phyloP scores from a whole-genome alignment of 2,329 filamentous ascomycete species.

The Cryphonectria japonica region DNA sequence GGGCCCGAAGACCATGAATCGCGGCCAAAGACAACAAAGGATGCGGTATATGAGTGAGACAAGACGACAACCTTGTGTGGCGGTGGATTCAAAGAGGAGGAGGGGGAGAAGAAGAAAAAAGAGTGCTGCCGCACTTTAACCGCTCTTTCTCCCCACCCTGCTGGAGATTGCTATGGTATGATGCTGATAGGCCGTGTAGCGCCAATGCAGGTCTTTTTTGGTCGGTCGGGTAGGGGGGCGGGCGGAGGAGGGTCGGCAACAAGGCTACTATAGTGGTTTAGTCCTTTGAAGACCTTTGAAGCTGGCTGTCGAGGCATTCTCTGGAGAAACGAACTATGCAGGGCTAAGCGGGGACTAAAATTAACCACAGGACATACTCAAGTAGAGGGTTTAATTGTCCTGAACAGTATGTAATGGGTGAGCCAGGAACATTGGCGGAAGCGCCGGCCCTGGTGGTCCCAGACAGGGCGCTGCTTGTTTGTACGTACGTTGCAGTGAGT shows the following conservation, averaged over 20 bases:
- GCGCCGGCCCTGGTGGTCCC: neutral
- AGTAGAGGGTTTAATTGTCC: neutral
- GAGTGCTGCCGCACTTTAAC: neutral
- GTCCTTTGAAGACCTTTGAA: neutral
- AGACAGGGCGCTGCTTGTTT: neutral
- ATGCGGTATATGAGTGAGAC: neutral
- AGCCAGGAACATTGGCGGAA: neutral
- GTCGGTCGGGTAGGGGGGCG: neutral
- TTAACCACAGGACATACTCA: neutral
- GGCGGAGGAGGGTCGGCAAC: neutral
- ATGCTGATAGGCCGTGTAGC: conserved; percentile 7
- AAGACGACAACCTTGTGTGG: neutral
- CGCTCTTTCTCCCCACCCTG: neutral
- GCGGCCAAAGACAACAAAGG: neutral
- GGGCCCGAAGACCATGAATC: conserved; percentile 1
- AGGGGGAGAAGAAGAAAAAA: neutral
- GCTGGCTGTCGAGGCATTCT: neutral
- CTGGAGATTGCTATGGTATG: conserved; percentile 2
- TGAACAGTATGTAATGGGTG: neutral
- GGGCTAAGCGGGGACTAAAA: neutral
- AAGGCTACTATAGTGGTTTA: conserved; percentile 1
- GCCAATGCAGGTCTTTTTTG: neutral
- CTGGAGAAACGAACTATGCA: neutral
- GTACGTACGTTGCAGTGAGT: neutral
- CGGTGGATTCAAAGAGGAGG: neutral